phyloP scores from a whole-genome alignment of 1,139 yeast genomes.

The Pichia terricola region DNA sequence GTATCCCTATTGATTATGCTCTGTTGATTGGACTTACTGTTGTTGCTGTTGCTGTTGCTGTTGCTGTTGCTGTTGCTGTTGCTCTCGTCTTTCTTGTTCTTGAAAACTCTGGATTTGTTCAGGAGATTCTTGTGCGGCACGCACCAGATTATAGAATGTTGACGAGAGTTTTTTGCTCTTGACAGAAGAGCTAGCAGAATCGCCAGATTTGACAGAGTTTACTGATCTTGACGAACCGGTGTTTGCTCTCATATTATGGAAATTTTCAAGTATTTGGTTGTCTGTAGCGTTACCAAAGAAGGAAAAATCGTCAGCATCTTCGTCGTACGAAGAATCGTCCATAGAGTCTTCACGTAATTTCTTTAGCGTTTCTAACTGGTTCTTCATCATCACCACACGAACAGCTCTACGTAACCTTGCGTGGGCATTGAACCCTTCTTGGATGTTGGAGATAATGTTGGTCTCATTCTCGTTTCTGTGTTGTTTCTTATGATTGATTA shows the following conservation, averaged over 20 bases:
- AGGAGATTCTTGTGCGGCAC: constrained; percentile 22
- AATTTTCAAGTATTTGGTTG: constrained; percentile 16
- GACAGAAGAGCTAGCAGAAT: neutral
- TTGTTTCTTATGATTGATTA: constrained; percentile 36
- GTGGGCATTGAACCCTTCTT: constrained; percentile 75
- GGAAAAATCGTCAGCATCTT: constrained; percentile 22
- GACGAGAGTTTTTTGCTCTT: constrained; percentile 22
- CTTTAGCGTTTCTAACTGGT: constrained; percentile 22
- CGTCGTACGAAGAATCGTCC: constrained; percentile 2
- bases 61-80: neutral
- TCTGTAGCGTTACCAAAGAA: constrained; percentile 20
- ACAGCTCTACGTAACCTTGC: constrained; percentile 80
- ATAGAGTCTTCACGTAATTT: constrained; percentile 17
- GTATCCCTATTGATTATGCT: too few species aligned
- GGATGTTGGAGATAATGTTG: constrained; percentile 32
- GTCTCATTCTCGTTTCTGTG: constrained; percentile 10
- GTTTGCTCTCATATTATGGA: constrained; percentile 10
- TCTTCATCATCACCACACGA: constrained; percentile 23
- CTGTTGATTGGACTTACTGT: neutral
- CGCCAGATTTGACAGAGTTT: too few species aligned
- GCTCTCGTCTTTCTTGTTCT: neutral
- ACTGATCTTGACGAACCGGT: too few species aligned
- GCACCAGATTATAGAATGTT: constrained; percentile 24
- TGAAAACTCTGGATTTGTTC: neutral
- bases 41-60: neutral